Evolutionary conservation across 176 grass and related monocot species (phyloP).

Genomic region (Rhipidocladum racemiflorum): DNA sequence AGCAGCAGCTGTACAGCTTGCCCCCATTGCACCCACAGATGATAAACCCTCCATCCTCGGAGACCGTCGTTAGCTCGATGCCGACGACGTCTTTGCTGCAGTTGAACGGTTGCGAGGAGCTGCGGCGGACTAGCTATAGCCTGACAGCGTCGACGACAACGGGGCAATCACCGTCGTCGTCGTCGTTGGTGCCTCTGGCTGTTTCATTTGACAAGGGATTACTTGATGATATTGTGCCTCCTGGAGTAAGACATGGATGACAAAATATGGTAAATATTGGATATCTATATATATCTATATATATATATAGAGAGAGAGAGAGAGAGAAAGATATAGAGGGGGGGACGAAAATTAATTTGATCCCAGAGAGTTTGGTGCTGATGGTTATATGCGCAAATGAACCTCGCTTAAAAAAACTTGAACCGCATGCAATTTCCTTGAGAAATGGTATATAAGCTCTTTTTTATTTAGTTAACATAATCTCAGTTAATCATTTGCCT

Average conservation of each 20-base stretch:
- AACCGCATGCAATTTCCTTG: background rate
- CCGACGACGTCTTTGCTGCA: background rate
- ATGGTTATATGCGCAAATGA: background rate
- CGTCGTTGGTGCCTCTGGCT: background rate
- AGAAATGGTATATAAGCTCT: background rate
- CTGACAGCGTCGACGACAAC: background rate
- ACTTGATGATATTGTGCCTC: constrained; percentile 78
- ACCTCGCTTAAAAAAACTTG: background rate
- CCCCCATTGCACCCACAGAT: constrained; percentile 24
- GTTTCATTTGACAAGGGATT: constrained; percentile 49
- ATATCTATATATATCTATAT: background rate
- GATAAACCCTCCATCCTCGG: constrained; percentile 7
- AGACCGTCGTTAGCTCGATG: background rate
- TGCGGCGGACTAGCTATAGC: background rate
- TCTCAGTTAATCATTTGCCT: background rate
- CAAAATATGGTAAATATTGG: constrained; percentile 19
- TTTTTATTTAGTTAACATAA: background rate
- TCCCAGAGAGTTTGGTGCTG: background rate
- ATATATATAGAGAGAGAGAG: background rate
- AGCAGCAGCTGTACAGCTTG: constrained; percentile 29
- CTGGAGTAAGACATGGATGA: constrained; percentile 63
- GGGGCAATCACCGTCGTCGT: background rate
- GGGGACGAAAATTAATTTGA: background rate
- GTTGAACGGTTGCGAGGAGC: background rate
- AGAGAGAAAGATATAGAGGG: no score